These are phyloP conservation scores for Diaporthe ampelina DNA, from an alignment of 2,329 filamentous ascomycete species.

Conservation along the genomic window DNA sequence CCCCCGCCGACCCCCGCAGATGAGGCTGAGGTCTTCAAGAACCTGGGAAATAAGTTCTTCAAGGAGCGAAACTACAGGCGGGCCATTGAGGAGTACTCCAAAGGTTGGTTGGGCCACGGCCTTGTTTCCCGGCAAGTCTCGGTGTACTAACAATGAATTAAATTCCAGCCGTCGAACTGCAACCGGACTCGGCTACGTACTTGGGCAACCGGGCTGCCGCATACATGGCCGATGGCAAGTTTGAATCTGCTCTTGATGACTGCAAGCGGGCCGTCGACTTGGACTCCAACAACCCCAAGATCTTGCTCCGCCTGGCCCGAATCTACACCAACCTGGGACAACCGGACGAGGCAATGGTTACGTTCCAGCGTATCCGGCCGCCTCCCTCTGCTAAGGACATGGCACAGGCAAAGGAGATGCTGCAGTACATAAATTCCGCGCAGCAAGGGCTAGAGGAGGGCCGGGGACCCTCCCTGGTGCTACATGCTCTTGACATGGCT, in stretches of 20 bases:
- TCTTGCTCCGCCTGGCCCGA: slow-evolving; percentile 87
- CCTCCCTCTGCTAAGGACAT: slow-evolving; percentile 88
- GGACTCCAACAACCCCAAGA: slow-evolving; percentile 89
- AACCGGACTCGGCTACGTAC: slow-evolving; percentile 89
- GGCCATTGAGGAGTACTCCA: slow-evolving; percentile 93
- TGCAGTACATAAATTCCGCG: slow-evolving; percentile 83
- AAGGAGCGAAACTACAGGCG: slow-evolving; percentile 91
- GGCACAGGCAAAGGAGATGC: slow-evolving; percentile 86
- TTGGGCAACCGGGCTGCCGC: slow-evolving; percentile 95
- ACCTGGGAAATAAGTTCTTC: slow-evolving; percentile 95
- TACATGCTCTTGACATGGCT: slow-evolving; percentile 92
- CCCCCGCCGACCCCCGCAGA: slow-evolving; percentile 70
- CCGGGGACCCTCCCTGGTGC: slow-evolving; percentile 88
- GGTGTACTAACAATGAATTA: slow-evolving; percentile 34
- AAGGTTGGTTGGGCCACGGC: slow-evolving; percentile 70
- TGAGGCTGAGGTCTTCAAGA: slow-evolving; percentile 93
- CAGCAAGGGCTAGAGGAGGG: slow-evolving; percentile 81
- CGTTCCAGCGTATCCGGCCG: slow-evolving; percentile 85
- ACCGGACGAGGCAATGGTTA: slow-evolving; percentile 87
- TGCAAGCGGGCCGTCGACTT: slow-evolving; percentile 85
- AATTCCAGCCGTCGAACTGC: slow-evolving; percentile 84
- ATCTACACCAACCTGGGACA: slow-evolving; percentile 91
- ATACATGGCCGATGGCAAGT: slow-evolving; percentile 89
- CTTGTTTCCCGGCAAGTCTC: slow-evolving; percentile 38
- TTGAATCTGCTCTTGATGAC: slow-evolving; percentile 85